Conservation (phyloP, 1,284 basidiomycete genomes). For the Pterulicium gracile region DNA sequence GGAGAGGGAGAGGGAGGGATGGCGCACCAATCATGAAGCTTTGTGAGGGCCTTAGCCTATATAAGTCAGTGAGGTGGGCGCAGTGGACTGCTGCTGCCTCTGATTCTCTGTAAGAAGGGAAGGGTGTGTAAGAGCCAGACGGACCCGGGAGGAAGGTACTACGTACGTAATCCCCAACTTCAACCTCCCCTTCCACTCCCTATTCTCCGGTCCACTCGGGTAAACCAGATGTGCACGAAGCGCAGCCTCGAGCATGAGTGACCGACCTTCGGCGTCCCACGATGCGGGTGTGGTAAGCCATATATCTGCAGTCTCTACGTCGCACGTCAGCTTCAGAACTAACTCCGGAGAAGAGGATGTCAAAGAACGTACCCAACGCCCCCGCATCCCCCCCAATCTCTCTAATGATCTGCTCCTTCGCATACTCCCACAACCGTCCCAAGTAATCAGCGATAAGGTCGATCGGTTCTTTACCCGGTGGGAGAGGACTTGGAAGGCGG, state of each 20-base stretch:
- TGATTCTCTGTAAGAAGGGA: constrained; percentile 33
- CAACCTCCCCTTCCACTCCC: constrained; percentile 64
- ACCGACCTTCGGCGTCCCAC: constrained; percentile 74
- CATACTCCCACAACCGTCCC: constrained; percentile 72
- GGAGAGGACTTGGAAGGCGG: constrained; percentile 67
- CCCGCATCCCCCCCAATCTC: constrained; percentile 66
- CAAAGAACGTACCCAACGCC: neutral
- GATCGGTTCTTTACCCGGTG: constrained; percentile 64
- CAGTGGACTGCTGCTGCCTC: constrained; percentile 82
- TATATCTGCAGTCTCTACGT: constrained; percentile 62
- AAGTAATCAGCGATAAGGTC: constrained; percentile 75
- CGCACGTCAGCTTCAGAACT: constrained; percentile 5
- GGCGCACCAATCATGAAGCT: constrained; percentile 42
- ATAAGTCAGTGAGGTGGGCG: constrained; percentile 63
- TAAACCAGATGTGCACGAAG: constrained; percentile 69
- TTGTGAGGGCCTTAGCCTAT: constrained; percentile 65
- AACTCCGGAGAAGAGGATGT: neutral
- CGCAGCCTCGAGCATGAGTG: constrained; percentile 73
- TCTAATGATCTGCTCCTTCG: constrained; percentile 71
- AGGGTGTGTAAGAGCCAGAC: constrained; percentile 4
- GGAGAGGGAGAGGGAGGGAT: no score
- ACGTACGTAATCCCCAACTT: constrained; percentile 63
- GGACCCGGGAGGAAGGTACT: constrained; percentile 9
- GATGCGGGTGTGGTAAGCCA: constrained; percentile 78
- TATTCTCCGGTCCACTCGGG: constrained; percentile 57